phyloP scores from a whole-genome alignment of 495 filamentous ascomycete genomes.

The Tuber magnatum region DNA sequence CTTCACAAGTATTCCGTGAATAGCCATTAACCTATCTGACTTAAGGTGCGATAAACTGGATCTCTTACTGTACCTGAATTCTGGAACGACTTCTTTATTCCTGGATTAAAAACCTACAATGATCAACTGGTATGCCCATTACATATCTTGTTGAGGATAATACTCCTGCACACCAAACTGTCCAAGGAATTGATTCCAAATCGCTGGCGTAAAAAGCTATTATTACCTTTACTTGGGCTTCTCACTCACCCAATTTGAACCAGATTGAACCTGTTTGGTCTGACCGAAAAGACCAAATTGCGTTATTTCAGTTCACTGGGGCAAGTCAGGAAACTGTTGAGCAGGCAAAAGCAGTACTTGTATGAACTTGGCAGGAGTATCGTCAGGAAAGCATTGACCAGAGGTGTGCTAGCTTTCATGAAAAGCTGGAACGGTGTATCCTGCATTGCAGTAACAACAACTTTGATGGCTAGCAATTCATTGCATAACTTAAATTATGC shows the following conservation, averaged over 20 bases:
- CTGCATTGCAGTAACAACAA: background rate
- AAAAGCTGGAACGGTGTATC: background rate
- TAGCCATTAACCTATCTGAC: background rate
- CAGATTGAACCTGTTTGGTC: conserved; percentile 1
- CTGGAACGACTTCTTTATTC: background rate
- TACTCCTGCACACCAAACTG: background rate
- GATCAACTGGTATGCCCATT: background rate
- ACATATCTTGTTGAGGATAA: conserved; percentile 13
- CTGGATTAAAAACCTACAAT: background rate
- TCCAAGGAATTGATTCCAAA: background rate
- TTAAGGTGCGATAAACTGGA: background rate
- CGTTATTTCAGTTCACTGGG: conserved; percentile 4
- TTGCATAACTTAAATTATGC: too few species aligned
- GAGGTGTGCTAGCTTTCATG: background rate
- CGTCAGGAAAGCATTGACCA: background rate
- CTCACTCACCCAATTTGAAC: background rate
- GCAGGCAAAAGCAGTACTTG: background rate
- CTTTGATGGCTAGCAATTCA: too few species aligned
- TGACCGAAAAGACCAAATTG: background rate
- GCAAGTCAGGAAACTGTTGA: conserved; percentile 3
- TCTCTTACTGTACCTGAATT: background rate
- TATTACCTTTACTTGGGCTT: background rate
- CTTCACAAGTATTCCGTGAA: background rate
- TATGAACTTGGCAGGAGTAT: background rate
- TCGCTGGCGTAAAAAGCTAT: background rate